Base-by-base conservation (phyloP, 495 filamentous ascomycete species). In the Penicillium bialowiezense region DNA sequence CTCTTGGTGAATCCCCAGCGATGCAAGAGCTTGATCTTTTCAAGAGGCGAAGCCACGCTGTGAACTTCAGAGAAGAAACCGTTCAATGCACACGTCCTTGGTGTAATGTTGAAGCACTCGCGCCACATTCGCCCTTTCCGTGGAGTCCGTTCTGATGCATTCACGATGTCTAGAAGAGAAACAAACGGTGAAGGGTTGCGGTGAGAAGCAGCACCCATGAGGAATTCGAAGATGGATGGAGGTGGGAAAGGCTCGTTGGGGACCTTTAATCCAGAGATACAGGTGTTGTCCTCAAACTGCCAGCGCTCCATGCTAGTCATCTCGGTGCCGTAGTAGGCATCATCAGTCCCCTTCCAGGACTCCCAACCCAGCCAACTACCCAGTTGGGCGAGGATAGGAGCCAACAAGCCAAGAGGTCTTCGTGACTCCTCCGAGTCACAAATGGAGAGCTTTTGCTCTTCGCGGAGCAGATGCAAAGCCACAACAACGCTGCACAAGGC, bases 361-460 rank as follows among this genome's bases (percentile, higher is more conserved):
- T 70, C 53, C 89, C 91, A 96, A 6, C 85, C 81, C n/a, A 97
- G 66, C 90, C 91, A 97, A 46, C 75, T 73, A 5, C 86, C 82
- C 48, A 98, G 70, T 56, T 96, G 92, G 20, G 86, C 85, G 13
- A 98, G 70, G 2, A 96, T 57, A 4, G 84, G 80, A 28, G 80
- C 79, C 36, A 96, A 67, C 48, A 81, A 76, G 37, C 75, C 67
- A 23, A 70, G 55, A 24, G 79, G 70, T 36, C 72, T 67, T 32
- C 73, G 74, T 7, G 77, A 73, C 41, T 75, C 70, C 49, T 86
- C 78, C 0, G 75, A 71, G 18, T 80, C 72, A 15, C 83, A 76
- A 21, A 82, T 81, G 39, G 88, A 84, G 5, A 98, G 81, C 61
- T 95, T 97, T 52, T 87, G 80, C 57, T 98, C 93, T 62, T 98